Evolutionary conservation across 306 rosid genomes (phyloP), one percentile per base, ranked within the genome.

Genomic region (Dryas octopetala): DNA sequence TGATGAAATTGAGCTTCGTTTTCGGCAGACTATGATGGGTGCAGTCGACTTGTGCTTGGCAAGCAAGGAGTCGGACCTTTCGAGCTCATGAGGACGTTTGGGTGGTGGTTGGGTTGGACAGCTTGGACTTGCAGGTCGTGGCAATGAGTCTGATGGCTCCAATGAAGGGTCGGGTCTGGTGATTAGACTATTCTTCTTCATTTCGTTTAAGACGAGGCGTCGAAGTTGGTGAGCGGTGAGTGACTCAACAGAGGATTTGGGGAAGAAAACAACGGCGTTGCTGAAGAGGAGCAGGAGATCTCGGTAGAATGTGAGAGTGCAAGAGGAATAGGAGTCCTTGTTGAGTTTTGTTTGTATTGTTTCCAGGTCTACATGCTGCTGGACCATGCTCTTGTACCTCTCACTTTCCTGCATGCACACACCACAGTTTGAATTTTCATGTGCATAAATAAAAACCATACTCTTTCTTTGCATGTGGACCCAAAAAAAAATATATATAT

Each of bases 1-100:
- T 0, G 77, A 71, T 3, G 83, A 76, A 13, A 87, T 81, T 9
- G 86, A 72, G 80, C 86, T 88, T 6, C 92, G 88, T 77, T 92
- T 92, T 44, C 94, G 89, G 81, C 98, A 92, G 16, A 90, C 96
- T 40, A 92, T n/a, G 28, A 92, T 87, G 23, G 98, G 92, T 57
- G 80, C 83, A 10, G 90, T 60, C 38, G 89, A 66, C 70, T 92
- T 87, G 72, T 78, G 86, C 70, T 90, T 88, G 61, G 89, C 74
- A 51, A 88, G 79, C 68, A 89, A 71, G 50, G 87, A 85, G 50
- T 90, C 91, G 0, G 88, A 68, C 46, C 82, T 74, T 76, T 85
- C 86, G 1, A 79, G 67, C 46, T 78, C 67, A 1, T 16, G 81
- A 17, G 55, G 4, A 38, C 61, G 79, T 74, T 88, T 89, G 59